phyloP scores from a whole-genome alignment of 192 early-diverging fungal species.

The Chytriomyces hyalinus region DNA sequence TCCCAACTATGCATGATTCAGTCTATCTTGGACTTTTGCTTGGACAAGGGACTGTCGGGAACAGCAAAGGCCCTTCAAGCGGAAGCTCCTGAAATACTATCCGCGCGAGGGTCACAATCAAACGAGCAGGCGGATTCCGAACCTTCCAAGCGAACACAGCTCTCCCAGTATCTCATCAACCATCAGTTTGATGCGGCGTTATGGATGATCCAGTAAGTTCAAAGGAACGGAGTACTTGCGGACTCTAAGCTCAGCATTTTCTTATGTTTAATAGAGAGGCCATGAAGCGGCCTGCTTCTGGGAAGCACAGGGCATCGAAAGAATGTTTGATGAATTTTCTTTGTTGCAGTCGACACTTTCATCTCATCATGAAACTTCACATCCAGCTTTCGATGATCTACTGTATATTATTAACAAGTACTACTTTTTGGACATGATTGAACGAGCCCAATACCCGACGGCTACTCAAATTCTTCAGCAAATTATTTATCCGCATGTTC shows the following conservation, averaged over 20 bases:
- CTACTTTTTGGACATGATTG: constrained; percentile 37
- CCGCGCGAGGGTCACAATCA: not conserved
- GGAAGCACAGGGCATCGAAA: too few relatives aligned
- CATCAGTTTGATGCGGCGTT: constrained; percentile 43
- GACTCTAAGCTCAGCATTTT: too few relatives aligned
- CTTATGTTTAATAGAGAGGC: too few relatives aligned
- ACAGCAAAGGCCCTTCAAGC: constrained; percentile 31
- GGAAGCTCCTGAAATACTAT: constrained; percentile 18
- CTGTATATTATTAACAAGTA: constrained; percentile 56
- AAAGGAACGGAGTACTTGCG: too few relatives aligned
- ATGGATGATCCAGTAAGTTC: constrained; percentile 31
- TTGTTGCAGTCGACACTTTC: not conserved
- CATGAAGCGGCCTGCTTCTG: too few relatives aligned
- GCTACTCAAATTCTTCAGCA: constrained; percentile 40
- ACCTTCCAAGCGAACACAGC: not conserved
- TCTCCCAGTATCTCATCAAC: constrained; percentile 12
- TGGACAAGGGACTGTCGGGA: constrained; percentile 26
- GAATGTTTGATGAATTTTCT: constrained; percentile 4
- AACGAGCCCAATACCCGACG: constrained; percentile 13
- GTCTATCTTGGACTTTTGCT: constrained; percentile 21
- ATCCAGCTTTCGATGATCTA: constrained; percentile 53
- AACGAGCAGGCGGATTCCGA: not conserved
- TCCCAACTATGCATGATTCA: constrained; percentile 25
- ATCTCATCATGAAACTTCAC: constrained; percentile 1
- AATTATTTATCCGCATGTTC: constrained; percentile 44